Evolutionary conservation across 2,329 filamentous ascomycete species (phyloP), one percentile per base, ranked within the genome.

Genomic region (Claviceps quebecensis): DNA sequence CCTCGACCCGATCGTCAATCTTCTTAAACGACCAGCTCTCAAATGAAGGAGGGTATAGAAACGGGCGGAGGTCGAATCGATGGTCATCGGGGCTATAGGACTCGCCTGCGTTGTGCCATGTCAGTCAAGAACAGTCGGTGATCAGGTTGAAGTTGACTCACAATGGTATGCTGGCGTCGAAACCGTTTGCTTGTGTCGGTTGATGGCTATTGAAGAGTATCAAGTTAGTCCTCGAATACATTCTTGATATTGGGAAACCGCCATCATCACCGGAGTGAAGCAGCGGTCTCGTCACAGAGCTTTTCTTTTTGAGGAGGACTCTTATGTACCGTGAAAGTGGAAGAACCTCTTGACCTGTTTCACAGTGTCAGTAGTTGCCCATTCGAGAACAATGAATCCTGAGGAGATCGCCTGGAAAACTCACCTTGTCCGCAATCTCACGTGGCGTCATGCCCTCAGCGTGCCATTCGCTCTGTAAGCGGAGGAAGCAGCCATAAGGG

Each of bases 401-500:
- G 9, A 11, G 9, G 0, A 41, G 22, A 41, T 36, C 48, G 36
- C 14, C 29, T n/a, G 46, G 9, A 36, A 5, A 41, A 34, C 22
- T 60, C 5, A 61, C 59, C 47, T 61, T 60, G 4, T 53, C 50
- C 4, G 61, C 59, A n/a, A 61, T 54, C 54, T 70, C 61, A 47
- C 56, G 8, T 60, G 57, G 36, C 61, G 60, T 7, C 9, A 46
- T 23, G 5, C 22, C 36, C 22, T 51, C 49, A 4, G 55, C 48
- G 2, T 56, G 59, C 56, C 77, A 72, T 48, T 69, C 64, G 38
- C 64, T 60, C 11, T 71, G 58, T 37, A 72, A 60, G 13, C 63
- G 65, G 26, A 67, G 61, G 57, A 69, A 72, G 40, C 64, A 64
- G 6, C 63, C 63, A 55, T 66, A 72, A 0, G 70, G 70, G 0